Evolutionary conservation across 176 grass and related monocot genomes (phyloP).

Genomic region (Saccharum officinarum): DNA sequence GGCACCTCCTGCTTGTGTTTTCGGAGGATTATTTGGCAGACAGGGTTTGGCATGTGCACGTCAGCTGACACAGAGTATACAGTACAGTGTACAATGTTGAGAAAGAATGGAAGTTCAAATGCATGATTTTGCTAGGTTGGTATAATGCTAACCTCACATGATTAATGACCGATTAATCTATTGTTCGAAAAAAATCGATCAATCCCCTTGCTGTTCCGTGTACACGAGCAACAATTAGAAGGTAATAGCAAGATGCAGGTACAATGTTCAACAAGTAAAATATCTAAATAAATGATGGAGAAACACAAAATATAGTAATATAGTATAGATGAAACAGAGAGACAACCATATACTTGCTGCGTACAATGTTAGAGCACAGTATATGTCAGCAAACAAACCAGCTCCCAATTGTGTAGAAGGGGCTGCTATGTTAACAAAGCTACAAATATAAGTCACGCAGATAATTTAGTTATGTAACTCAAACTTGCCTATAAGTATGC

Average conservation of each 20-base stretch:
- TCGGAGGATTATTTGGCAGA: constrained; percentile 2
- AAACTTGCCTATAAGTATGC: too few species aligned
- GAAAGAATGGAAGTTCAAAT: background rate
- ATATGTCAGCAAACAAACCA: background rate
- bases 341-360: background rate
- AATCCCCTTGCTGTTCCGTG: background rate
- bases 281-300: background rate
- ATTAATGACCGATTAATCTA: background rate
- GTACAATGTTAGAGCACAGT: background rate
- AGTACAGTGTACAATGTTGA: constrained; percentile 35
- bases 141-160: background rate
- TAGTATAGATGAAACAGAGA: background rate
- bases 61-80: background rate
- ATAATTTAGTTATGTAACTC: too few species aligned
- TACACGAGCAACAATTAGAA: background rate
- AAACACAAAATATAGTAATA: background rate
- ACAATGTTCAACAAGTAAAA: background rate
- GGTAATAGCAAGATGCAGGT: background rate
- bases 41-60: background rate
- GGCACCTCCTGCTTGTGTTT: constrained; percentile 12
- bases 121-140: background rate
- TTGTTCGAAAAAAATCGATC: too few species aligned
- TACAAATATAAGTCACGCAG: background rate
- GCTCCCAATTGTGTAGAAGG: background rate
- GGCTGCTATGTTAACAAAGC: background rate